phyloP scores from a whole-genome alignment of 169 alveolate species.

The Plasmodium inui region DNA sequence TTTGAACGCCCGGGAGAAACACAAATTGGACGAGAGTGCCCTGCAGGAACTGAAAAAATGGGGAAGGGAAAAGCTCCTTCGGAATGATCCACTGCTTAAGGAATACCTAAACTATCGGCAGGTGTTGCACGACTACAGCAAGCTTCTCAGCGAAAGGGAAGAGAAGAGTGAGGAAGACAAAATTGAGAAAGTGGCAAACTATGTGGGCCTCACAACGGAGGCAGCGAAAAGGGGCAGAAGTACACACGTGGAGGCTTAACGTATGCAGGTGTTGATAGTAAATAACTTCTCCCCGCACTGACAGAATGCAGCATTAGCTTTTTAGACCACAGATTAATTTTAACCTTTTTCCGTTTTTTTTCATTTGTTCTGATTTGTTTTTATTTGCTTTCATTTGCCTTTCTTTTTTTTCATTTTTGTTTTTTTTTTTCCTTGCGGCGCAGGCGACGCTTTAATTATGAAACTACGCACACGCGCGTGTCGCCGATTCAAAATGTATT shows the following conservation, averaged over 20 bases:
- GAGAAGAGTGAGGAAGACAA: neutral
- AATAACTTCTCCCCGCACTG: neutral
- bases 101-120: slow-evolving; percentile 37
- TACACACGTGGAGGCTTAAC: neutral
- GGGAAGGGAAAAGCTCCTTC: slow-evolving; percentile 33
- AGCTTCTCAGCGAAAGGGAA: slow-evolving; percentile 1
- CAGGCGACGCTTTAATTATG: neutral
- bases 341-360: neutral
- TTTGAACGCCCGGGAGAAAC: slow-evolving; percentile 19
- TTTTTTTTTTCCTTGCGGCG: neutral
- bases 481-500: neutral
- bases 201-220: slow-evolving; percentile 49
- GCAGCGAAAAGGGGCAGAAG: neutral
- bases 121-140: slow-evolving; percentile 41
- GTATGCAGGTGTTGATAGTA: neutral
- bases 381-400: too few relatives aligned
- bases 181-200: slow-evolving; percentile 65
- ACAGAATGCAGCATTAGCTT: neutral
- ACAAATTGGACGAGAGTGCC: slow-evolving; percentile 1
- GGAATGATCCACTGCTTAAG: slow-evolving; percentile 4
- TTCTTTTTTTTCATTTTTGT: too few relatives aligned
- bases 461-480: neutral
- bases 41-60: slow-evolving; percentile 24
- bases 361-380: neutral
- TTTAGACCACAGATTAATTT: neutral